These are phyloP conservation scores for Pseudocercospora musae DNA, from an alignment of 2,329 filamentous ascomycete species.

Conservation along the genomic window DNA sequence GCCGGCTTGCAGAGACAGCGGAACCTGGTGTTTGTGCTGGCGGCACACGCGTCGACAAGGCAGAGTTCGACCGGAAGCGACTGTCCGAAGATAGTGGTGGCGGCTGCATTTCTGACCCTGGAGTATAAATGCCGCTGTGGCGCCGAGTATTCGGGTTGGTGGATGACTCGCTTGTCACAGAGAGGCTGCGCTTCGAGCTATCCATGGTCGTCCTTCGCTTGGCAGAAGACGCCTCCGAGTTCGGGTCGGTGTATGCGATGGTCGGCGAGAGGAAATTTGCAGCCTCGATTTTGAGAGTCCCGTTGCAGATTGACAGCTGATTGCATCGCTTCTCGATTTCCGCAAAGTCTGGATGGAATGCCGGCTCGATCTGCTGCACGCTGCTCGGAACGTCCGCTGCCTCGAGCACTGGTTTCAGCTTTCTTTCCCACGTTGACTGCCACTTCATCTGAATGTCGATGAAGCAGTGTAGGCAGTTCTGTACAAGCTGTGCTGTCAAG, in stretches of 20 bases:
- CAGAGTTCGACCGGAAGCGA: conserved; percentile 57
- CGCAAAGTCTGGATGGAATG: conserved; percentile 76
- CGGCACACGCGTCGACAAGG: conserved; percentile 46
- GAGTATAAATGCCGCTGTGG: conserved; percentile 63
- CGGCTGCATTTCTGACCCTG: conserved; percentile 18
- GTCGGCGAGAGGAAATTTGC: conserved; percentile 58
- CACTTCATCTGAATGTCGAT: conserved; percentile 79
- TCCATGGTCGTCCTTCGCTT: conserved; percentile 33
- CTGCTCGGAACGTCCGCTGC: conserved; percentile 63
- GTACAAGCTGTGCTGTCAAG: conserved; percentile 78
- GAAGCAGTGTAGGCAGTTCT: conserved; percentile 77
- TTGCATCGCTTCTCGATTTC: conserved; percentile 70
- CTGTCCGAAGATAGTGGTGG: conserved; percentile 24
- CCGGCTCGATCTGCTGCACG: conserved; percentile 67
- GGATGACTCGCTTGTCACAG: conserved; percentile 35
- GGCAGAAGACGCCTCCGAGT: conserved; percentile 34
- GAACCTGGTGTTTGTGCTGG: conserved; percentile 41
- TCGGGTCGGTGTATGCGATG: conserved; percentile 38
- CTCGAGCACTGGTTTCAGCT: conserved; percentile 71
- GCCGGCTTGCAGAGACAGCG: conserved; percentile 34
- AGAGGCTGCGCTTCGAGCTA: conserved; percentile 40
- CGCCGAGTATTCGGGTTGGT: conserved; percentile 42
- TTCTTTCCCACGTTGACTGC: conserved; percentile 80
- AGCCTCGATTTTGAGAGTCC: conserved; percentile 58
- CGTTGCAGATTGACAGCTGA: conserved; percentile 74